Conservation (phyloP, 257 asterid species). For the Parsonsia alboflavescens region DNA sequence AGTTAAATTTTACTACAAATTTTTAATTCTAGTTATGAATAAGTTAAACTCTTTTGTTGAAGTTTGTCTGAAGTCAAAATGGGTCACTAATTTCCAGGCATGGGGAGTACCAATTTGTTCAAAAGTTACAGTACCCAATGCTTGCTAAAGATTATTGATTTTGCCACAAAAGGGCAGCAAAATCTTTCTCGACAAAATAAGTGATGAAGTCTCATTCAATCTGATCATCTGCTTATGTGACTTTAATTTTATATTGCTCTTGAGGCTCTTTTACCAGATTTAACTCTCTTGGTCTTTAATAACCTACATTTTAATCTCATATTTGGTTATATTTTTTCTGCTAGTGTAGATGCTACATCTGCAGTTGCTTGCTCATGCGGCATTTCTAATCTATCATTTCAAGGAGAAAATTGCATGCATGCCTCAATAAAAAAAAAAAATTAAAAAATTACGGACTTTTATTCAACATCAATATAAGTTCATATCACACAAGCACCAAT, state of each 20-base stretch:
- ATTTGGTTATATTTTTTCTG: background rate
- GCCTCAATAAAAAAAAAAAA: no score
- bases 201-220: background rate
- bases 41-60: no score
- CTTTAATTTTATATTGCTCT: background rate
- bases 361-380: background rate
- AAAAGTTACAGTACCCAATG: background rate
- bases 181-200: background rate
- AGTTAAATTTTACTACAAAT: no score
- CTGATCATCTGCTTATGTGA: background rate
- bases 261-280: background rate
- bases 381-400: background rate
- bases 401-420: no score
- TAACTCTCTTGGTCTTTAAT: background rate
- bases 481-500: no score
- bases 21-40: no score
- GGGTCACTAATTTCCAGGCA: no score
- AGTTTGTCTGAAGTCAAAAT: no score
- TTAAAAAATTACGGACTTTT: background rate
- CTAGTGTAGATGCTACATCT: background rate
- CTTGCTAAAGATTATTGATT: no score
- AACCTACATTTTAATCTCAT: background rate
- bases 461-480: background rate
- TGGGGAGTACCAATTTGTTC: background rate
- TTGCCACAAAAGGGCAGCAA: background rate